Conservation (phyloP, 169 alveolate species). For the Plasmodium vivax region DNA sequence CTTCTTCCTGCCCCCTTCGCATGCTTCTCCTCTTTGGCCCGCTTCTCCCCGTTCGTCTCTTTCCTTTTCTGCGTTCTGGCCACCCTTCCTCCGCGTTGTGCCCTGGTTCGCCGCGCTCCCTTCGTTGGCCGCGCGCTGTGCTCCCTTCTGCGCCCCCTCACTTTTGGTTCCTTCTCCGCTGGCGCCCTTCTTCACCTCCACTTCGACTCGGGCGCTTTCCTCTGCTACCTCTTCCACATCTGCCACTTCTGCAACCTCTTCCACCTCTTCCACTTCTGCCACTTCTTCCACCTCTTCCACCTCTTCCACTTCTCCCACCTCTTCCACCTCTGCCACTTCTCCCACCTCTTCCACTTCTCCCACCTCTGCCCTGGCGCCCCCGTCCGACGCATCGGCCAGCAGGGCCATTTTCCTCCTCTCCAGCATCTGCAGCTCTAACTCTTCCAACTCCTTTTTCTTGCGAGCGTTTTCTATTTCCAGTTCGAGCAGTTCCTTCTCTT, state of each 20-base stretch:
- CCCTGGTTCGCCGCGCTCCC: not conserved
- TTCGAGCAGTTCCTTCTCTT: constrained; percentile 52
- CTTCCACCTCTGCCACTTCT: not conserved
- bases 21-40: too few relatives aligned
- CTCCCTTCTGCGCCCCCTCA: not conserved
- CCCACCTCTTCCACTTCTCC: not conserved
- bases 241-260: not conserved
- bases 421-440: constrained; percentile 54
- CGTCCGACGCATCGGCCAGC: not conserved
- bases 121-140: not conserved
- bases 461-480: constrained; percentile 51
- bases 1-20: not conserved
- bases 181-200: not conserved
- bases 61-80: not conserved
- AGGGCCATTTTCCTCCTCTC: constrained; percentile 20
- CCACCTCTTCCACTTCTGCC: not conserved
- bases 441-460: constrained; percentile 46
- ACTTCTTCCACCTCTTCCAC: not conserved
- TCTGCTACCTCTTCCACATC: not conserved
- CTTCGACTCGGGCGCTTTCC: not conserved
- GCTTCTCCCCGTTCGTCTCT: not conserved
- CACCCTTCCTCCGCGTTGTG: not conserved
- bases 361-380: not conserved
- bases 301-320: too few relatives aligned
- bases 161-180: not conserved